Conservation (phyloP, 441 rosid species). For the Erysimum pusillum region DNA sequence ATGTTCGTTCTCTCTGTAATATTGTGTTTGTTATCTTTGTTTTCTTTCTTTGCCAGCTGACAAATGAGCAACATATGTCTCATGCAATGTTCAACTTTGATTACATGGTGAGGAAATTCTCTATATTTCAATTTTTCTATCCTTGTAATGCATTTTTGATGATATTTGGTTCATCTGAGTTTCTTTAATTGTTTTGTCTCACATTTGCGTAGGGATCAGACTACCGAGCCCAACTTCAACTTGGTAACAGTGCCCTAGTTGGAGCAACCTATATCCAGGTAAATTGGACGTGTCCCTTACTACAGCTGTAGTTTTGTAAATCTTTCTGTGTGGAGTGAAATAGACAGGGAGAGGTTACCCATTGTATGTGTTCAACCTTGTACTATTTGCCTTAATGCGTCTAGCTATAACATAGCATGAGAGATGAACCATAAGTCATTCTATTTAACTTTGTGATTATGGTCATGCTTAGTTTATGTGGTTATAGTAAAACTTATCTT, state of each 20-base stretch:
- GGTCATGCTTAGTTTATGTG: constrained; percentile 20
- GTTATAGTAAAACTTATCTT: not conserved
- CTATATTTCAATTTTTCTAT: not conserved
- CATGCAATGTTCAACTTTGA: constrained; percentile 91
- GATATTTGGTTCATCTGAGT: constrained; percentile 14
- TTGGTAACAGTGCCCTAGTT: constrained; percentile 83
- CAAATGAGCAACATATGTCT: constrained; percentile 86
- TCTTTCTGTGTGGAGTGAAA: constrained; percentile 15
- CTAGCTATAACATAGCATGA: constrained; percentile 16
- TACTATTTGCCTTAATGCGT: not conserved
- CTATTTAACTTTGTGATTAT: constrained; percentile 14
- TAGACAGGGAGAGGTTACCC: not conserved
- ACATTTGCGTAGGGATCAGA: constrained; percentile 70
- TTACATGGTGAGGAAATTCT: constrained; percentile 70
- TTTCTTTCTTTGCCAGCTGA: constrained; percentile 62
- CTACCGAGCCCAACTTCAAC: constrained; percentile 82
- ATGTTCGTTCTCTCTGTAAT: not conserved
- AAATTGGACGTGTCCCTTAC: constrained; percentile 19
- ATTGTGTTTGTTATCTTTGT: not conserved
- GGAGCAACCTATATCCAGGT: constrained; percentile 98
- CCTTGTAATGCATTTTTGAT: not conserved
- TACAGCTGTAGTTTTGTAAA: not conserved
- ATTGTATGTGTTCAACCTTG: constrained; percentile 1
- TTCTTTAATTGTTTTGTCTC: not conserved
- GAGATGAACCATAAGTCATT: constrained; percentile 12